Conservation (phyloP, 2,329 filamentous ascomycete genomes). For the Sporothrix protearum region DNA sequence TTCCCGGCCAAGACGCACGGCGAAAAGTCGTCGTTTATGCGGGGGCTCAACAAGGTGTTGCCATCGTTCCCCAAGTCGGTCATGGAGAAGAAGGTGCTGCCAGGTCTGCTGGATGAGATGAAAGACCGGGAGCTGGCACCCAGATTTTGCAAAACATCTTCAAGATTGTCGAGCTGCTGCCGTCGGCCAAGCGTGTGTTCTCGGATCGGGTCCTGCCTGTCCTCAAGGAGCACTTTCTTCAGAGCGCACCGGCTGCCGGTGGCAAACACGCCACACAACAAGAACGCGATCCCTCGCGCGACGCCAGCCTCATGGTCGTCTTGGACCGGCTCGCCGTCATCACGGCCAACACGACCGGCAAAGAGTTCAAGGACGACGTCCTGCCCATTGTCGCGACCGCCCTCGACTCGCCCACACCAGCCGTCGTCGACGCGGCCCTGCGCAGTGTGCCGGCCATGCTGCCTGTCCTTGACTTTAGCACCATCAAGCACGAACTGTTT, state of each 20-base stretch:
- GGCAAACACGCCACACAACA: slow-evolving; percentile 52
- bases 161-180: slow-evolving; percentile 76
- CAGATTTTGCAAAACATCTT: slow-evolving; percentile 89
- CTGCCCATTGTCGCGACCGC: slow-evolving; percentile 80
- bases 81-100: slow-evolving; percentile 89
- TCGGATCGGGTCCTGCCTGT: slow-evolving; percentile 81
- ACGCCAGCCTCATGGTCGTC: slow-evolving; percentile 87
- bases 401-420: slow-evolving; percentile 84
- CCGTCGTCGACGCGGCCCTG: slow-evolving; percentile 80
- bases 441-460: slow-evolving; percentile 75
- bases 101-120: slow-evolving; percentile 83
- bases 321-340: slow-evolving; percentile 77
- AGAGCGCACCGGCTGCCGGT: slow-evolving; percentile 34
- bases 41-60: slow-evolving; percentile 79
- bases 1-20: slow-evolving; percentile 87
- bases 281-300: slow-evolving; percentile 77
- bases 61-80: slow-evolving; percentile 91
- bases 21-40: slow-evolving; percentile 89
- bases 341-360: slow-evolving; percentile 77
- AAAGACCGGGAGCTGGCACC: slow-evolving; percentile 87
- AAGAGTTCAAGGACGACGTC: slow-evolving; percentile 94
- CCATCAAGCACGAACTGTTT: slow-evolving; percentile 95
- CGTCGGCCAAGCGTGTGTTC: slow-evolving; percentile 73
- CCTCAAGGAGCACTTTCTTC: slow-evolving; percentile 76
- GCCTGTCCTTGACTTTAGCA: slow-evolving; percentile 88